Base-by-base conservation (phyloP, 305 asterid species). In the Solanum aculeatissimum region DNA sequence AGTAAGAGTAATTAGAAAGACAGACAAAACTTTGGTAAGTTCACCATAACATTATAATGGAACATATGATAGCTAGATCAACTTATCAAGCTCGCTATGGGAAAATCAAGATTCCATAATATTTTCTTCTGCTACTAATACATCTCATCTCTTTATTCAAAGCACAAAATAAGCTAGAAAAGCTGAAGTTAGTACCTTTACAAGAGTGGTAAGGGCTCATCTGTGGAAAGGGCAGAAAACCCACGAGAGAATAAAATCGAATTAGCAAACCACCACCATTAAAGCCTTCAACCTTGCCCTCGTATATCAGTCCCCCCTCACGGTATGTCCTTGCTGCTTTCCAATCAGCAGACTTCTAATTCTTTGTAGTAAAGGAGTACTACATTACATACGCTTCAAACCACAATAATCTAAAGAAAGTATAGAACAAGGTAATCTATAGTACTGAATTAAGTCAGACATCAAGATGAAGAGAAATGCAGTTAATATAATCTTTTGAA, bases 281-380 rank as follows among this genome's bases (percentile, higher is more conserved):
- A 87, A 86, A 93, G 85, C 97, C 94, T 88, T 92, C 99, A 62
- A 95, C 89, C 89, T 84, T 91, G 82, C 95, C 98, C 32, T 92
- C 95, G 29, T 86, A 94, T 69, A 91, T 81, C 58, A 88, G 88
- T 72, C 97, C 97, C 86, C 89, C 91, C 81, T 94, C 95, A 29
- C 87, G 68, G 90, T 94, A 92, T 21, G 91, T 90, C 84, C 84
- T 92, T 87, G 98, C 98, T 62, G 93, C 96, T 90, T 92, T 93
- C 99, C 99, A 95, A 86, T 95, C 99, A 84, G 97, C 99, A 85
- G 98, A 93, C 97, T 94, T 92, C 99, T 96, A 94, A 95, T 96
- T 93, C 98, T 94, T 96, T 92, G 97, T 90, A 86, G 79, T 83
- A 89, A 90, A 81, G 91, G 85, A 90, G 69, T 82, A 90, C 87